Evolutionary conservation across 352 stramenopile genomes (phyloP).

Genomic region (Phytophthora podocarpi): DNA sequence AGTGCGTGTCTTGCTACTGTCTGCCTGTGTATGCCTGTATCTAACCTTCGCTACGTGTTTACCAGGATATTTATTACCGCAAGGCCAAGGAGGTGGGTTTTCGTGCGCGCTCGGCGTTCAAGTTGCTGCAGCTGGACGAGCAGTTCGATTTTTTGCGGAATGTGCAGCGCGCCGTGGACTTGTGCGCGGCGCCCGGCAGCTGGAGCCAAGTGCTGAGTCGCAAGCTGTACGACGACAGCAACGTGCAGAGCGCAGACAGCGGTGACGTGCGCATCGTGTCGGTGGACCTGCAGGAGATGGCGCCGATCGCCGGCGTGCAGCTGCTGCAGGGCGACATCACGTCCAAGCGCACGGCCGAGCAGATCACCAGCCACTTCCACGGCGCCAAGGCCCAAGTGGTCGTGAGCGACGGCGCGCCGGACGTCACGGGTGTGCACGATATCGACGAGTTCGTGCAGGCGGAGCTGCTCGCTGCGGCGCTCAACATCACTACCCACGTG

Average conservation of each 20-base stretch:
- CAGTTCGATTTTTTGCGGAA: slow-evolving; percentile 95
- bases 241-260: slow-evolving; percentile 21
- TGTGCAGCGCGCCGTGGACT: slow-evolving; percentile 95
- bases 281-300: slow-evolving; percentile 99
- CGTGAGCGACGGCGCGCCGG: slow-evolving; percentile 98
- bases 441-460: slow-evolving; percentile 99
- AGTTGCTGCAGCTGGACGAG: slow-evolving; percentile 99
- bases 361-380: slow-evolving; percentile 95
- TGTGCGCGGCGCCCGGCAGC: slow-evolving; percentile 98
- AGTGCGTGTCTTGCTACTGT: slow-evolving; percentile 29
- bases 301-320: slow-evolving; percentile 95
- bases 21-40: background rate
- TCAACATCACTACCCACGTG: slow-evolving; percentile 98
- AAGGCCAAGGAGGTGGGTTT: slow-evolving; percentile 96
- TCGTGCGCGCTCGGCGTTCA: slow-evolving; percentile 97
- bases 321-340: slow-evolving; percentile 98
- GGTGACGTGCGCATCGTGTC: slow-evolving; percentile 92
- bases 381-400: slow-evolving; percentile 96
- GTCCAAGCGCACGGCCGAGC: slow-evolving; percentile 93
- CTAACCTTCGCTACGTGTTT: background rate
- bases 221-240: slow-evolving; percentile 74
- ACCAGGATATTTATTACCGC: slow-evolving; percentile 91
- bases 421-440: slow-evolving; percentile 99
- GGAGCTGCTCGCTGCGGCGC: slow-evolving; percentile 95
- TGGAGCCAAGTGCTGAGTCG: slow-evolving; percentile 98